These are phyloP conservation scores for Dipteronia dyeriana DNA, from an alignment of 345 rosid species.

Conservation along the genomic window DNA sequence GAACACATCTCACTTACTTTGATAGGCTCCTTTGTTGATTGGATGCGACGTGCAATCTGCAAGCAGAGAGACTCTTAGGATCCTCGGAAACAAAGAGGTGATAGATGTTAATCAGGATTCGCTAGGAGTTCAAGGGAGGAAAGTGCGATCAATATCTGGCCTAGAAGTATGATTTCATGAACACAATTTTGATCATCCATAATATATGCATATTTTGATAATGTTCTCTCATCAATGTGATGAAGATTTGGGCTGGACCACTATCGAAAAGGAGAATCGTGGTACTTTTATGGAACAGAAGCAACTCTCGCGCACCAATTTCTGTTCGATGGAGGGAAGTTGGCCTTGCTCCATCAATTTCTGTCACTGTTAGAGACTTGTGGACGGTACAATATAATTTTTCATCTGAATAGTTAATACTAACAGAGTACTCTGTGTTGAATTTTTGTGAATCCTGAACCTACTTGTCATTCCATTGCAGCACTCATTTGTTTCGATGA, in stretches of 20 bases:
- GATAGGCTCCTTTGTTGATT: conserved; percentile 49
- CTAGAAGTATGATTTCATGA: conserved; percentile 39
- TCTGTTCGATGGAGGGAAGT: conserved; percentile 49
- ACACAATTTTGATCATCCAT: background rate
- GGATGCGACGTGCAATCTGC: conserved; percentile 50
- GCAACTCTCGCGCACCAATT: conserved; percentile 30
- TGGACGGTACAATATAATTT: conserved; percentile 40
- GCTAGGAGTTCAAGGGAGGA: conserved; percentile 54
- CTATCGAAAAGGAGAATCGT: conserved; percentile 37
- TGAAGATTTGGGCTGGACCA: conserved; percentile 58
- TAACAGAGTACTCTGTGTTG: background rate
- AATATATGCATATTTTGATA: background rate
- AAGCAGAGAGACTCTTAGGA: conserved; percentile 36
- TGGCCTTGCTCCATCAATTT: conserved; percentile 33
- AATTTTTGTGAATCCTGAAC: background rate
- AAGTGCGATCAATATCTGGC: conserved; percentile 36
- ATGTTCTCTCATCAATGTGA: background rate
- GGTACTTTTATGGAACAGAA: conserved; percentile 51
- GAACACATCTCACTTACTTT: background rate
- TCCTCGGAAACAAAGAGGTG: conserved; percentile 53
- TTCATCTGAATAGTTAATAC: background rate
- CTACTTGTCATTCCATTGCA: conserved; percentile 18
- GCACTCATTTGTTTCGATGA: conserved; percentile 39
- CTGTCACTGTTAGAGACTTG: conserved; percentile 38
- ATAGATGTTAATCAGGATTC: conserved; percentile 53